These are phyloP conservation scores for Xylariaceae sp. DNA, from an alignment of 2,329 filamentous ascomycete genomes.

Conservation along the genomic window DNA sequence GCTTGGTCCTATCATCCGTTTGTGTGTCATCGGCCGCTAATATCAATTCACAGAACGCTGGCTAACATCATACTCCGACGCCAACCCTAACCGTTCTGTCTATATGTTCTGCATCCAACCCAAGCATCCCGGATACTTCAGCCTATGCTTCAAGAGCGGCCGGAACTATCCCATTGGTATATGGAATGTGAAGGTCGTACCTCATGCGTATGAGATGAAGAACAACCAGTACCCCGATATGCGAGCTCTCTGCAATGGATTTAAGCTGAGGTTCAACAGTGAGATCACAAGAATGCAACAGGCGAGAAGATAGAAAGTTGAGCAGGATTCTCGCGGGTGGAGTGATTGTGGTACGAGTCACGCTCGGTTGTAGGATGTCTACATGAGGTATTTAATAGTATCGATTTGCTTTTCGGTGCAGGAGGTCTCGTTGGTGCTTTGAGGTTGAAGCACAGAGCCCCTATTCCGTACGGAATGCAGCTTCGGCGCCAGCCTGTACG, in stretches of 20 bases:
- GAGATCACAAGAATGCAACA: conserved; percentile 59
- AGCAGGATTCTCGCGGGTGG: neutral
- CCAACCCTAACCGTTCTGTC: conserved; percentile 87
- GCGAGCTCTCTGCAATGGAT: conserved; percentile 91
- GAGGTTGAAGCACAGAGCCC: neutral
- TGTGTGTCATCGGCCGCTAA: conserved; percentile 19
- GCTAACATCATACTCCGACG: conserved; percentile 92
- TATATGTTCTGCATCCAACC: conserved; percentile 95
- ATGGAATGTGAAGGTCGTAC: conserved; percentile 85
- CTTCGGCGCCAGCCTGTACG: too few species aligned
- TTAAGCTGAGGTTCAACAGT: conserved; percentile 73
- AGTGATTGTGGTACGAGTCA: neutral
- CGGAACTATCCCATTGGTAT: conserved; percentile 65
- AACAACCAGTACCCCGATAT: conserved; percentile 90
- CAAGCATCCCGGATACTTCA: conserved; percentile 90
- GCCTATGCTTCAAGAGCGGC: conserved; percentile 92
- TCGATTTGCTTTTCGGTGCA: too few species aligned
- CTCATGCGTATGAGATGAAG: conserved; percentile 87
- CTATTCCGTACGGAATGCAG: too few species aligned
- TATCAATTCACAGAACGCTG: conserved; percentile 66
- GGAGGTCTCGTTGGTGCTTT: neutral
- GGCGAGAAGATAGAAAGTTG: conserved; percentile 20
- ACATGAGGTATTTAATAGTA: too few species aligned
- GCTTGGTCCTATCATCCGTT: neutral
- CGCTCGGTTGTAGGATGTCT: neutral